Conservation (phyloP, 176 grass and related monocot genomes). For the Raddia distichophylla region DNA sequence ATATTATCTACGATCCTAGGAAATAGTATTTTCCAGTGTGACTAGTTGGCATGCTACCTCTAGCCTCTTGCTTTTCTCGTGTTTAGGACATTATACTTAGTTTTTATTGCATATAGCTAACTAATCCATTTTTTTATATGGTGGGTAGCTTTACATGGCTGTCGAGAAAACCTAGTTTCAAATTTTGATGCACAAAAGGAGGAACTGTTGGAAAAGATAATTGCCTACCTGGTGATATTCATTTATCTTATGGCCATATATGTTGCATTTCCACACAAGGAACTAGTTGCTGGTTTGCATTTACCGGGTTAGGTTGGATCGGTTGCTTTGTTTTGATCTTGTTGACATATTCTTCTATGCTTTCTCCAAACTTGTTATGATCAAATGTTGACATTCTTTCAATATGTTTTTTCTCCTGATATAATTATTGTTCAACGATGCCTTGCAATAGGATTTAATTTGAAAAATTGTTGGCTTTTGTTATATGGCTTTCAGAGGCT, state of each 20-base stretch:
- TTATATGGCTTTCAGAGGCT: no score
- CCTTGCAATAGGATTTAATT: no score
- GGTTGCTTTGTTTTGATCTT: background rate
- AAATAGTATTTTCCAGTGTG: background rate
- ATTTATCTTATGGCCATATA: conserved; percentile 6
- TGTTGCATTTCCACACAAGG: background rate
- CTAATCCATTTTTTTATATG: background rate
- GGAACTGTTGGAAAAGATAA: background rate
- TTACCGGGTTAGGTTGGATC: background rate
- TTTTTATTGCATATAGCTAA: background rate
- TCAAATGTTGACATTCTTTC: background rate
- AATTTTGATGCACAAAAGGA: background rate
- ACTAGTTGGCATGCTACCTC: background rate
- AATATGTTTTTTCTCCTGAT: background rate
- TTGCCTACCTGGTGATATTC: background rate
- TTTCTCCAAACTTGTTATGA: background rate
- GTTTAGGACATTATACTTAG: background rate
- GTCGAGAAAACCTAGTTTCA: background rate
- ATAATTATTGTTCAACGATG: background rate
- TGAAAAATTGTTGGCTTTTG: no score
- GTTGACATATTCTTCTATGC: background rate
- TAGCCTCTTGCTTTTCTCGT: conserved; percentile 24
- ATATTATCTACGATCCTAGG: background rate
- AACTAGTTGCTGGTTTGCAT: background rate
- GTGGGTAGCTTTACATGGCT: background rate